Conservation (phyloP, 805 yeast species). For the Clavispora fructus region DNA sequence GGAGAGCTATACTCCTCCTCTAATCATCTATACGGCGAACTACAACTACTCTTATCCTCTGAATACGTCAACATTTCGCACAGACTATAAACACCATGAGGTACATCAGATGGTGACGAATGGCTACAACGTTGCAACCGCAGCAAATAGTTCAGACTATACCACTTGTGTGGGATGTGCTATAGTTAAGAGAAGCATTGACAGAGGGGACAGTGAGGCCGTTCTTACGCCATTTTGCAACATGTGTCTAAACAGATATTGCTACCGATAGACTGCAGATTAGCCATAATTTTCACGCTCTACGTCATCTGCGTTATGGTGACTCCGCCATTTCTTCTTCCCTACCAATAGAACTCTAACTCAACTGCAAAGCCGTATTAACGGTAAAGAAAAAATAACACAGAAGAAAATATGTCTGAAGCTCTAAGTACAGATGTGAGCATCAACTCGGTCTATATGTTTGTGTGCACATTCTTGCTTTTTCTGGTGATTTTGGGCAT, state of each 20-base stretch:
- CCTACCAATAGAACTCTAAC: no score
- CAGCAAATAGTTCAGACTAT: slow-evolving; percentile 35
- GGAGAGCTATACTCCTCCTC: slow-evolving; percentile 41
- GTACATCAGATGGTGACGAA: slow-evolving; percentile 42
- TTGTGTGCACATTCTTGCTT: slow-evolving; percentile 29
- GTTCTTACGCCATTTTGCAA: slow-evolving; percentile 1
- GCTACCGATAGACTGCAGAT: slow-evolving; percentile 5
- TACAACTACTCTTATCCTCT: slow-evolving; percentile 36
- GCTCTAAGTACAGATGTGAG: slow-evolving; percentile 3
- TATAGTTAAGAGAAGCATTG: slow-evolving; percentile 38
- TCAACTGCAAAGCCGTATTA: no score
- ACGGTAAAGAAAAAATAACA: no score
- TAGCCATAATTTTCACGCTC: background rate
- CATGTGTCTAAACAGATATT: slow-evolving; percentile 7
- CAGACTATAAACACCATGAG: slow-evolving; percentile 44
- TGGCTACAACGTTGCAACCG: slow-evolving; percentile 49
- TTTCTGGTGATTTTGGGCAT: slow-evolving; percentile 32
- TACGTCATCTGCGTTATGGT: background rate
- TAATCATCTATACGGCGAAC: slow-evolving; percentile 50
- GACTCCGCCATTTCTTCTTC: background rate
- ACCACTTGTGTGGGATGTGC: slow-evolving; percentile 54
- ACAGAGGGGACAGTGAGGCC: background rate
- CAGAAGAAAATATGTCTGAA: background rate
- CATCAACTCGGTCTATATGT: slow-evolving; percentile 29
- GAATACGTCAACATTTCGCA: slow-evolving; percentile 56